These are phyloP conservation scores for Laetiporus sulphureus DNA, from an alignment of 1,284 basidiomycete genomes.

Conservation along the genomic window DNA sequence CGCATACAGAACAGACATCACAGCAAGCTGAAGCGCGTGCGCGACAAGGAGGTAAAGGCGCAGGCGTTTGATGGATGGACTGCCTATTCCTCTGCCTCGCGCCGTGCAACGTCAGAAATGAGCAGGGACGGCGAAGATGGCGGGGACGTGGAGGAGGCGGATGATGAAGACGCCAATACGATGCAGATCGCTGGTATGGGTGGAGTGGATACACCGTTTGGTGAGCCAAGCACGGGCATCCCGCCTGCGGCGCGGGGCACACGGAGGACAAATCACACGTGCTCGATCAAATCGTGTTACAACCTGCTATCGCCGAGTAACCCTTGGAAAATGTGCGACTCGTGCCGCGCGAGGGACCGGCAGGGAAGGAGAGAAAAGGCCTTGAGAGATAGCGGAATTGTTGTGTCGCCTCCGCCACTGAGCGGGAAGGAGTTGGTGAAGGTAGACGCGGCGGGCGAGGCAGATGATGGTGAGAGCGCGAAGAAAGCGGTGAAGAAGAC, in stretches of 20 bases:
- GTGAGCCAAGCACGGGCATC: constrained; percentile 16
- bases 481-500: constrained; percentile 3
- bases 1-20: constrained; percentile 47
- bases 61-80: constrained; percentile 24
- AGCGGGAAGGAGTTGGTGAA: constrained; percentile 12
- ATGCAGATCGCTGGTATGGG: constrained; percentile 1
- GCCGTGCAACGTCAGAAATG: neutral
- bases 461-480: constrained; percentile 3
- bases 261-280: constrained; percentile 31
- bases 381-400: constrained; percentile 21
- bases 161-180: neutral
- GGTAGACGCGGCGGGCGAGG: constrained; percentile 11
- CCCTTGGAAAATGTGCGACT: constrained; percentile 41
- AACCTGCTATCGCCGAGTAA: constrained; percentile 36
- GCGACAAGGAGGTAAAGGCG: constrained; percentile 39
- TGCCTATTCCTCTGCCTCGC: constrained; percentile 11
- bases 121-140: neutral
- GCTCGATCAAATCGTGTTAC: constrained; percentile 34
- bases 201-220: constrained; percentile 11
- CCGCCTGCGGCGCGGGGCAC: constrained; percentile 28
- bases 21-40: constrained; percentile 42
- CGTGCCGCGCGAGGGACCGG: constrained; percentile 33
- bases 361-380: constrained; percentile 25
- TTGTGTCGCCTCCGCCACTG: constrained; percentile 11
- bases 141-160: neutral